These are phyloP conservation scores for Scutellaria galericulata DNA, from an alignment of 257 asterid species.

Conservation along the genomic window DNA sequence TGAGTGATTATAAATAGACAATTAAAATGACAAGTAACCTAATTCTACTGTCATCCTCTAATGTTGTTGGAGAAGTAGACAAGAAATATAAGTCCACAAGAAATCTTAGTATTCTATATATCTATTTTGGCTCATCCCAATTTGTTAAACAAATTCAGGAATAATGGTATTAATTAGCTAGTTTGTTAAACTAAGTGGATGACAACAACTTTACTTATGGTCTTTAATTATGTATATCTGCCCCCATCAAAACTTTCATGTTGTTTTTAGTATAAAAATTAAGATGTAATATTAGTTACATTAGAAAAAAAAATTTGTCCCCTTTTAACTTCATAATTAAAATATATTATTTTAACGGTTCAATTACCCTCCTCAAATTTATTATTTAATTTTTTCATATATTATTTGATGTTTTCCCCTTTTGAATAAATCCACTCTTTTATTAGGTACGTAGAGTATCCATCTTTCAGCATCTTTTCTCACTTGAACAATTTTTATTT, in stretches of 20 bases:
- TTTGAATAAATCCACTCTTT: too few species aligned
- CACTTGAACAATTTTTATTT: too few species aligned
- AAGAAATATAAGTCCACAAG: constrained; percentile 35
- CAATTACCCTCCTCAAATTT: not conserved
- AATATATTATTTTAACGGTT: not conserved
- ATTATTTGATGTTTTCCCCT: not conserved
- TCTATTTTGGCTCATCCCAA: not conserved
- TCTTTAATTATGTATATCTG: not conserved
- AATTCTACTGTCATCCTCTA: constrained; percentile 7
- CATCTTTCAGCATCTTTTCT: too few species aligned
- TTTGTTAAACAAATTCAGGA: constrained; percentile 10
- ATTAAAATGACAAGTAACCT: constrained; percentile 39
- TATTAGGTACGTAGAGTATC: too few species aligned
- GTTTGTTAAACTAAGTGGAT: constrained; percentile 17
- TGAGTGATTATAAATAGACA: constrained; percentile 10
- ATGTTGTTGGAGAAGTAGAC: constrained; percentile 32
- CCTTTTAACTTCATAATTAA: not conserved
- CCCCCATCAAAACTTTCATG: not conserved
- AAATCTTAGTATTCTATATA: not conserved
- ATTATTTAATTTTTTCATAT: not conserved
- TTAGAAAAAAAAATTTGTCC: not conserved
- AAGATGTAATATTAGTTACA: not conserved
- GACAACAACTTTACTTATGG: not conserved
- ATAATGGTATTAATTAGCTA: not conserved
- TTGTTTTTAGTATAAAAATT: not conserved